Percentiles rank a stretch among this genome's conserved stretches.
Conservation (phyloP, 2,329 filamentous ascomycete genomes). For the Aspergillus niger region DNA sequence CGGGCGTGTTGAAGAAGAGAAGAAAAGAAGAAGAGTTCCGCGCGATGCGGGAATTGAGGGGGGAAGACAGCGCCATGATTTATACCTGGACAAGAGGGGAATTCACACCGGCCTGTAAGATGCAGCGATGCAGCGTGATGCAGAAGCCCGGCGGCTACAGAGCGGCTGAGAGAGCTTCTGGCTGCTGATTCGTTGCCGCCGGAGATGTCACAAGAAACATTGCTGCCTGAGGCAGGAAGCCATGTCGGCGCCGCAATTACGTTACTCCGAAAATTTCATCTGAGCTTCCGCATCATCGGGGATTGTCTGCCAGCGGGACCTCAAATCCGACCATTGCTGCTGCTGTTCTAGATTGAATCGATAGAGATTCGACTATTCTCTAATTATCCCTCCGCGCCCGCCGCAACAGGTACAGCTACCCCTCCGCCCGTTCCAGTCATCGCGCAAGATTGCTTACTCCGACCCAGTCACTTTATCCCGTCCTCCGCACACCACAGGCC, state of each 20-base stretch:
- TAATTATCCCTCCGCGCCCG: neutral
- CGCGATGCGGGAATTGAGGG: slow-evolving; percentile 9
- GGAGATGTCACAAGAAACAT: neutral
- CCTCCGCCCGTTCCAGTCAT: neutral
- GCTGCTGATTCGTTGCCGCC: slow-evolving; percentile 15
- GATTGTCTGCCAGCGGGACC: neutral
- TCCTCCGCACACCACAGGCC: slow-evolving; percentile 12
- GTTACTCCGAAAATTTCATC: slow-evolving; percentile 44
- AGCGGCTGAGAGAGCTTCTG: slow-evolving; percentile 21
- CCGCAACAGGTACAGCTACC: neutral
- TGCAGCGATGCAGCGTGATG: slow-evolving; percentile 17
- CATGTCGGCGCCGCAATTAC: slow-evolving; percentile 11
- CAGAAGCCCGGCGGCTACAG: slow-evolving; percentile 25
- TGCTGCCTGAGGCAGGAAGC: slow-evolving; percentile 2
- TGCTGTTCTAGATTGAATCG: neutral
- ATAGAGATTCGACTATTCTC: neutral
- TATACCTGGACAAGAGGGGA: slow-evolving; percentile 13
- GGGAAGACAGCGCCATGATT: slow-evolving; percentile 8
- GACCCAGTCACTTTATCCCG: neutral
- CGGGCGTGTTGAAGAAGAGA: slow-evolving; percentile 5
- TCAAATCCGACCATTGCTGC: neutral
- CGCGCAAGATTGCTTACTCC: slow-evolving; percentile 2
- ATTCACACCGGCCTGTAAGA: slow-evolving; percentile 15
- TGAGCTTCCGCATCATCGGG: slow-evolving; percentile 23
- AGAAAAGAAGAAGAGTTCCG: slow-evolving; percentile 3